Percentiles rank a stretch among this genome's conserved stretches.
Evolutionary conservation across 306 rosid species (phyloP).

Genomic region (Cicer yamashitae): DNA sequence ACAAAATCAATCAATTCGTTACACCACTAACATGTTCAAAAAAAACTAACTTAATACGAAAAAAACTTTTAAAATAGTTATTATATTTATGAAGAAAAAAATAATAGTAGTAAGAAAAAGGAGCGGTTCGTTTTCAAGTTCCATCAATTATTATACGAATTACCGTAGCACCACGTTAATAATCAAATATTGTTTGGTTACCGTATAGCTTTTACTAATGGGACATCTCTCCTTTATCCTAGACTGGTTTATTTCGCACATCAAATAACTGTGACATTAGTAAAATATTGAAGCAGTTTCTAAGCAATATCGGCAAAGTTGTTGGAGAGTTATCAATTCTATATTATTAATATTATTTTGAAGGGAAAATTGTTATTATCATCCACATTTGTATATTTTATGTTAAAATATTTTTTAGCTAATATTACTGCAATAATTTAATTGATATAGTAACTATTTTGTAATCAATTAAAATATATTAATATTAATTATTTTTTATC

Average conservation of each 20-base stretch:
- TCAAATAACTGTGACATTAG: slow-evolving; percentile 41
- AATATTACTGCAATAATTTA: neutral
- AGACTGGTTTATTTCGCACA: slow-evolving; percentile 50
- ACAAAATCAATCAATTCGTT: too few species aligned
- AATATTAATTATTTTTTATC: neutral
- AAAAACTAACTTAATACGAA: neutral
- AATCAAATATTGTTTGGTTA: slow-evolving; percentile 52
- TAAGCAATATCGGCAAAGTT: slow-evolving; percentile 48
- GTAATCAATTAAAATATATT: neutral
- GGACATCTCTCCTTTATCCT: slow-evolving; percentile 70
- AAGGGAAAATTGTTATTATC: neutral
- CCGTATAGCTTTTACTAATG: slow-evolving; percentile 64
- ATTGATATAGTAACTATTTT: neutral
- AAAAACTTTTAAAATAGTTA: neutral
- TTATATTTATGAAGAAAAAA: neutral
- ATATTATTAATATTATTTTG: neutral
- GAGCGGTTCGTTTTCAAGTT: slow-evolving; percentile 12
- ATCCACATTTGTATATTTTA: neutral
- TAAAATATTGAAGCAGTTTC: slow-evolving; percentile 47
- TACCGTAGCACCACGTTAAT: slow-evolving; percentile 46
- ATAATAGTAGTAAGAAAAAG: neutral
- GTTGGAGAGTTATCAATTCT: slow-evolving; percentile 45
- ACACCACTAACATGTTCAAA: too few species aligned
- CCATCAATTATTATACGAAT: slow-evolving; percentile 36
- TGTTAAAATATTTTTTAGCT: neutral